Percentiles rank a stretch among this genome's conserved stretches.
Conservation (phyloP, 805 yeast species). For the Candida sithepensis region DNA sequence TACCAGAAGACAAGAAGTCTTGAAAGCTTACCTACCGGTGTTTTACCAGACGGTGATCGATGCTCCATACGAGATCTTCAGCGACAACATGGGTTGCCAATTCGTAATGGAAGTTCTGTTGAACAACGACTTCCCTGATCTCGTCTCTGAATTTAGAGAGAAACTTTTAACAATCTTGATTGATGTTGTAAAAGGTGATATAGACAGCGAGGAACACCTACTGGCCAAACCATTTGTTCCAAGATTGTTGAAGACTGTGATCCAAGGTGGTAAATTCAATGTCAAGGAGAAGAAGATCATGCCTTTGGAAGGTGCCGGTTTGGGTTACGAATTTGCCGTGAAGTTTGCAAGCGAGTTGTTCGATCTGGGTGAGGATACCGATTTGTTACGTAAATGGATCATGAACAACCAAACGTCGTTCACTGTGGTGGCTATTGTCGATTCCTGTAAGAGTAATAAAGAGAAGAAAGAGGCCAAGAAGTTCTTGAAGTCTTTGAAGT, state of each 20-base stretch:
- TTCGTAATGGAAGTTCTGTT: constrained; percentile 72
- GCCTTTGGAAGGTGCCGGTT: constrained; percentile 40
- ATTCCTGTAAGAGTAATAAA: constrained; percentile 47
- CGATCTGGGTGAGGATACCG: constrained; percentile 49
- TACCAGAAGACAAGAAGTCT: constrained; percentile 68
- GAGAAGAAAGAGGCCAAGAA: constrained; percentile 38
- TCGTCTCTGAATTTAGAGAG: constrained; percentile 29
- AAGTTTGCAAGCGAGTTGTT: constrained; percentile 42
- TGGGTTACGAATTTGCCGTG: constrained; percentile 59
- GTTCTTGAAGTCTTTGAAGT: constrained; percentile 51
- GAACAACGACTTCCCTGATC: constrained; percentile 37
- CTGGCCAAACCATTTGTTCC: constrained; percentile 69
- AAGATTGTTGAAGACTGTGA: constrained; percentile 69
- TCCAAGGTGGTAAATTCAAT: constrained; percentile 85
- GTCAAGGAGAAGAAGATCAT: constrained; percentile 52
- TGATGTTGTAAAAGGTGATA: constrained; percentile 62
- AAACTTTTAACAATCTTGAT: constrained; percentile 54
- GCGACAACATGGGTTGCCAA: constrained; percentile 80
- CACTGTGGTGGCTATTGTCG: constrained; percentile 76
- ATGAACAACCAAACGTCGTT: constrained; percentile 65
- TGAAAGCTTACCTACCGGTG: constrained; percentile 60
- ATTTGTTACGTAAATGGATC: constrained; percentile 62
- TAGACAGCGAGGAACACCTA: constrained; percentile 62
- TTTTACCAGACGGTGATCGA: constrained; percentile 54
- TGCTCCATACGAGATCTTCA: constrained; percentile 48